Evolutionary conservation across 148 eudicot genomes (phyloP).

Genomic region (Rhododendron molle): DNA sequence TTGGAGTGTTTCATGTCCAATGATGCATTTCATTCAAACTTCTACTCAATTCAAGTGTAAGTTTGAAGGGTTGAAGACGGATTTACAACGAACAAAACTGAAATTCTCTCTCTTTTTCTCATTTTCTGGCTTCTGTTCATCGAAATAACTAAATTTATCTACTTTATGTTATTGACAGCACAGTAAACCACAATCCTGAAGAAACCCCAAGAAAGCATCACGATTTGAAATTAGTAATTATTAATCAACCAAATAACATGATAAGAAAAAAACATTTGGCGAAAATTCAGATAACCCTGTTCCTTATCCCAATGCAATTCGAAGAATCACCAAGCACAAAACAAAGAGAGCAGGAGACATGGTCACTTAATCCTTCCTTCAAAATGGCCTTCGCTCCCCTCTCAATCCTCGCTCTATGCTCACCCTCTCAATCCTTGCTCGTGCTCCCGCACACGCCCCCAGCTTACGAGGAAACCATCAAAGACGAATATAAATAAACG

Average conservation of each 20-base stretch:
- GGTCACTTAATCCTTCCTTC: no score
- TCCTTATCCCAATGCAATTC: neutral
- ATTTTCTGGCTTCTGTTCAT: neutral
- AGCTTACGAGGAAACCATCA: neutral
- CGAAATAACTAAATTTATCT: neutral
- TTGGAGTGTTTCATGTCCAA: neutral
- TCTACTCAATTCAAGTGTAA: neutral
- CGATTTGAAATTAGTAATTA: neutral
- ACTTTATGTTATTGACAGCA: neutral
- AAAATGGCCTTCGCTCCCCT: no score
- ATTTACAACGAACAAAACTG: neutral
- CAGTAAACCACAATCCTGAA: neutral
- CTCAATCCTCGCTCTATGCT: no score
- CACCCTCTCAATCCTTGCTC: no score
- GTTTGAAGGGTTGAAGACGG: neutral
- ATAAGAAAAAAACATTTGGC: neutral
- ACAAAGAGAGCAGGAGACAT: neutral
- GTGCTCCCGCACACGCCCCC: no score
- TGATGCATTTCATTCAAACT: neutral
- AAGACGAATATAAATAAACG: neutral
- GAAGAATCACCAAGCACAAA: neutral
- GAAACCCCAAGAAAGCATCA: neutral
- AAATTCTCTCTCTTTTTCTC: neutral
- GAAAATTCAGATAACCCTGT: neutral
- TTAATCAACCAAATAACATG: neutral